Evolutionary conservation across 176 grass and related monocot genomes (phyloP).

Genomic region (Bonia amplexicaulis): DNA sequence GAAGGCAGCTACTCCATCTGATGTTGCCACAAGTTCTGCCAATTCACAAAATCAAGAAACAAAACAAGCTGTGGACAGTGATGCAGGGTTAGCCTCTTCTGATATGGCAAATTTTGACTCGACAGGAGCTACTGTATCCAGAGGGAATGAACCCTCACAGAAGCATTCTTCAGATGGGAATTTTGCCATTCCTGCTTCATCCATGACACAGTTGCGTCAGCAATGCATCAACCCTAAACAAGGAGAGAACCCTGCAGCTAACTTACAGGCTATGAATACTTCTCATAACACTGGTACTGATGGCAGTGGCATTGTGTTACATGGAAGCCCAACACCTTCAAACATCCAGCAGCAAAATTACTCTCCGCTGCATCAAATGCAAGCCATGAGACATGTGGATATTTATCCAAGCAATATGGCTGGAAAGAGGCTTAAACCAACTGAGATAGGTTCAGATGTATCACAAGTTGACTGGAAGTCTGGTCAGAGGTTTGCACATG

Average conservation of each 20-base stretch:
- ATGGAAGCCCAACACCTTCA: constrained; percentile 55
- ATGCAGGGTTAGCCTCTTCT: constrained; percentile 37
- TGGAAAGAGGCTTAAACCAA: constrained; percentile 57
- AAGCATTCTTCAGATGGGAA: constrained; percentile 51
- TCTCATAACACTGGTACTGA: constrained; percentile 32
- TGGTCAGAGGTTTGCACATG: constrained; percentile 57
- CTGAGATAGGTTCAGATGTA: constrained; percentile 53
- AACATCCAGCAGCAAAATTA: constrained; percentile 72
- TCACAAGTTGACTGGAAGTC: constrained; percentile 60
- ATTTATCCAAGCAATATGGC: constrained; percentile 48
- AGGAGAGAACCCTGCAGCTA: constrained; percentile 39
- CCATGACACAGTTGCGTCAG: constrained; percentile 49
- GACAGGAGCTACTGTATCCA: constrained; percentile 28
- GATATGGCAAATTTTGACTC: constrained; percentile 46
- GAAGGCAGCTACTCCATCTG: constrained; percentile 50
- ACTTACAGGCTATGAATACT: constrained; percentile 42
- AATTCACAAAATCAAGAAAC: constrained; percentile 70
- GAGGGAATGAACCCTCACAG: constrained; percentile 42
- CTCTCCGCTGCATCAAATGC: constrained; percentile 78
- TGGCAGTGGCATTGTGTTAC: constrained; percentile 41
- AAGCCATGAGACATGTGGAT: constrained; percentile 59
- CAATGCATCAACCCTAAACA: constrained; percentile 55
- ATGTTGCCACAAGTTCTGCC: constrained; percentile 57
- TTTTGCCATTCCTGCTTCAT: constrained; percentile 40
- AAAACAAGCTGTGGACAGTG: constrained; percentile 45